Evolutionary conservation across 2,329 filamentous ascomycete genomes (phyloP).

Genomic region (Geosmithia flava): DNA sequence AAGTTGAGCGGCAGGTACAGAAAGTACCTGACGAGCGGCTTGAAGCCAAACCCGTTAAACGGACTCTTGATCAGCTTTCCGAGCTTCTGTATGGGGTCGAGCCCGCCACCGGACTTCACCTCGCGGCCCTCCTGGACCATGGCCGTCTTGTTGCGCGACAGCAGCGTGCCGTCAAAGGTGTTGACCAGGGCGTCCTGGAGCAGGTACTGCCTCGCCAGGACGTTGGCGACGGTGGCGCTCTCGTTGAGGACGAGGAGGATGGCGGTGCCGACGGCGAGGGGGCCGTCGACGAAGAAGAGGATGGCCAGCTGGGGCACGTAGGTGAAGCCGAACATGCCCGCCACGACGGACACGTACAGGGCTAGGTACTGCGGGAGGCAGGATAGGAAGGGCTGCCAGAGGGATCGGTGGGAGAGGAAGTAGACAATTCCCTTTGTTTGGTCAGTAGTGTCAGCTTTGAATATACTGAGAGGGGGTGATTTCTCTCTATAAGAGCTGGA

Average conservation of each 20-base stretch:
- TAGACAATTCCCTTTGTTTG: slow-evolving; percentile 42
- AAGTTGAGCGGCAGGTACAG: slow-evolving; percentile 89
- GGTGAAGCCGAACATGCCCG: slow-evolving; percentile 76
- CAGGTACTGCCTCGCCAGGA: slow-evolving; percentile 56
- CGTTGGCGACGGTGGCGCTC: slow-evolving; percentile 44
- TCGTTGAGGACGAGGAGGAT: slow-evolving; percentile 54
- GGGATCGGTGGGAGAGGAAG: slow-evolving; percentile 38
- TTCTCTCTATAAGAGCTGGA: no score
- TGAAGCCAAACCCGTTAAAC: slow-evolving; percentile 43
- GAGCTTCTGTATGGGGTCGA: slow-evolving; percentile 41
- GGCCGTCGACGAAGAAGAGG: slow-evolving; percentile 75
- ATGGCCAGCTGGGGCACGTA: slow-evolving; percentile 78
- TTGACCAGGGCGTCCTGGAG: slow-evolving; percentile 75
- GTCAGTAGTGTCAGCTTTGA: neutral
- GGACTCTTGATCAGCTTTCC: slow-evolving; percentile 46
- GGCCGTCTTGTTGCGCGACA: slow-evolving; percentile 34
- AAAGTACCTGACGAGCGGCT: slow-evolving; percentile 62
- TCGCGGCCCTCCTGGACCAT: slow-evolving; percentile 67
- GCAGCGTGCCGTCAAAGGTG: slow-evolving; percentile 69
- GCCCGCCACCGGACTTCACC: slow-evolving; percentile 36
- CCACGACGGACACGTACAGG: slow-evolving; percentile 60
- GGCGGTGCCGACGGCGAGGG: slow-evolving; percentile 62
- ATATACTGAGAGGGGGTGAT: neutral
- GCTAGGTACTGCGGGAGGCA: slow-evolving; percentile 49
- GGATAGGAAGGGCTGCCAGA: slow-evolving; percentile 48